Base-by-base conservation (phyloP, 2,329 filamentous ascomycete genomes). In the Exophiala alcalophila region DNA sequence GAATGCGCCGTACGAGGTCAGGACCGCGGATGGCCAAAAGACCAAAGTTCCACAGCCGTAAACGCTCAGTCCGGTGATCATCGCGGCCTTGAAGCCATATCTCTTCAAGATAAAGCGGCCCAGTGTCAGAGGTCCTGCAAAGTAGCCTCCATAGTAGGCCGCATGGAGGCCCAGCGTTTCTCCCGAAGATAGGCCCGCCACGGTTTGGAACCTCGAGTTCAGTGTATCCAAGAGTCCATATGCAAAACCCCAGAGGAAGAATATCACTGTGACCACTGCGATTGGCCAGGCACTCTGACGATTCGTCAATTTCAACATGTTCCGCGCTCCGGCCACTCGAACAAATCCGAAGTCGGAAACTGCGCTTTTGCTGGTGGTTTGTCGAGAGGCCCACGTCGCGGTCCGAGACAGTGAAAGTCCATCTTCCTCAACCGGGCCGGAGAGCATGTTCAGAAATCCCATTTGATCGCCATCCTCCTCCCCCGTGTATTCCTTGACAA, bases 191-290 rank as follows among this genome's bases (percentile, higher is more conserved):
- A 76, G 71, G 4, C 65, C 59, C 1, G 74, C 72, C 9, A 80
- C 70, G 9, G 59, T 52, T 54, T 79, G 73, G 53, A 82, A 81
- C 40, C 77, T 74, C 0, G 61, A 57, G 60, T 94, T 94, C 19
- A 96, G 74, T 0, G 83, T 84, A 57, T 92, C 88, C 4, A 95
- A 71, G 2, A 95, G 74, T 0, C 90, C 90, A 56, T 95, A 95
- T 0, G 88, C 89, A 44, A 95, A 84, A 0, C 90, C 90, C 89
- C 88, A 94, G 2, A 95, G 69, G 52, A 94, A 81, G 65, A 95
- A 94, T 0, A 95, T 70, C 5, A 90, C 76, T 1, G 85, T 86
- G 15, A 94, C 87, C 50, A 87, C 52, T 2, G 73, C 65, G 15
- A 78, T 69, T 0, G 78, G 77, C 25, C 75, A 73, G 7, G 80